These are phyloP conservation scores for Suillus decipiens DNA, from an alignment of 768 basidiomycete species.

Conservation along the genomic window DNA sequence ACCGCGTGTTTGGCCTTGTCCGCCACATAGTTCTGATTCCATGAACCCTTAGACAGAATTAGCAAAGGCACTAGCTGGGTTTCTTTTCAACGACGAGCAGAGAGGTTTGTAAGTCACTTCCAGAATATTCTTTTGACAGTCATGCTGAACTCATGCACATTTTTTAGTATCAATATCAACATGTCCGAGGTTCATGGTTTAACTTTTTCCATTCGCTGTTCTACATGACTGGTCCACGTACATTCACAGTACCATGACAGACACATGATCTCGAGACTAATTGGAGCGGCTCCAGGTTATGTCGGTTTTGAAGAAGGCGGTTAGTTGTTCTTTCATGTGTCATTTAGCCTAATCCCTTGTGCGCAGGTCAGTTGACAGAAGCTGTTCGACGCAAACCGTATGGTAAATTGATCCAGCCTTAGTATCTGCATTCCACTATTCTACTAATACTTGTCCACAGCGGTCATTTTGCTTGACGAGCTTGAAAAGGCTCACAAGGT, in stretches of 20 bases:
- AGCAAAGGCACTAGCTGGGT: slow-evolving; percentile 83
- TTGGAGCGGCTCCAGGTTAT: slow-evolving; percentile 93
- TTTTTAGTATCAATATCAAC: slow-evolving; percentile 79
- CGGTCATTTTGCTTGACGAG: slow-evolving; percentile 67
- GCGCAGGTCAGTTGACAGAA: slow-evolving; percentile 58
- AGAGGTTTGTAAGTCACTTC: slow-evolving; percentile 67
- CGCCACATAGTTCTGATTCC: slow-evolving; percentile 7
- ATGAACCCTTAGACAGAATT: slow-evolving; percentile 70
- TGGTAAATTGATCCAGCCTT: slow-evolving; percentile 30
- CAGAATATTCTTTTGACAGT: not conserved
- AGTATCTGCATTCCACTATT: not conserved
- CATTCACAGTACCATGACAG: slow-evolving; percentile 78
- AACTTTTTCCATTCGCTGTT: not conserved
- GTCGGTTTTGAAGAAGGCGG: slow-evolving; percentile 77
- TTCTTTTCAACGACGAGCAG: slow-evolving; percentile 89
- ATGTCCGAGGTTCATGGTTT: slow-evolving; percentile 72
- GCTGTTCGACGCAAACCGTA: slow-evolving; percentile 65
- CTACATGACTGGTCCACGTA: not conserved
- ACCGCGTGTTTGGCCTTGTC: slow-evolving; percentile 4
- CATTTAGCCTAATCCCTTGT: not conserved
- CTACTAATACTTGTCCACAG: slow-evolving; percentile 25
- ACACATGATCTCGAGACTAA: slow-evolving; percentile 86
- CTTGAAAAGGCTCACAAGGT: slow-evolving; percentile 84
- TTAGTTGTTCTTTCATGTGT: slow-evolving; percentile 27
- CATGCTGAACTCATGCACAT: not conserved